Percentiles rank a stretch among this genome's conserved stretches.
phyloP scores from a whole-genome alignment of 2,329 filamentous ascomycete genomes.

The Sordariomycetes sp. region DNA sequence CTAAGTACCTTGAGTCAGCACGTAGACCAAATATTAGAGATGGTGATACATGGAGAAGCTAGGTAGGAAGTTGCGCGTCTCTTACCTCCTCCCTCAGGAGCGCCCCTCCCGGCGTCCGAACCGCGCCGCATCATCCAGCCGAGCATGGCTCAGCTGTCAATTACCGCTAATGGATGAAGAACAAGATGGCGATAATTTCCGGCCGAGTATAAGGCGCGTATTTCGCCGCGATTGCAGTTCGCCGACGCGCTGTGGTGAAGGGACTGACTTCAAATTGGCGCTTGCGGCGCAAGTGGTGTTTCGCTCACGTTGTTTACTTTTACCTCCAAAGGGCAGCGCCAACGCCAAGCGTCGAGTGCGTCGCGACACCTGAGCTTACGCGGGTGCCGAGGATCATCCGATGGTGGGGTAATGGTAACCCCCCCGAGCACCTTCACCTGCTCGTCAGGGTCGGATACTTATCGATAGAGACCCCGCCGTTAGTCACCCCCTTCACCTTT shows the following conservation, averaged over 20 bases:
- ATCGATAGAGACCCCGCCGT: background rate
- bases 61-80: background rate
- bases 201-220: background rate
- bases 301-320: background rate
- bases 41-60: background rate
- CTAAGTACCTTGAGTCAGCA: conserved; percentile 10
- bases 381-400: background rate
- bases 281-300: background rate
- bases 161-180: background rate
- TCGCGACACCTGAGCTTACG: background rate
- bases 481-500: background rate
- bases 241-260: background rate
- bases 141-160: conserved; percentile 26
- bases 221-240: background rate
- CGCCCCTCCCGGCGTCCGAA: conserved; percentile 23
- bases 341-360: background rate
- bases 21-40: background rate
- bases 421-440: background rate
- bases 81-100: conserved; percentile 1
- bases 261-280: background rate
- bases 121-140: conserved; percentile 44
- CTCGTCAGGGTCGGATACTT: background rate
- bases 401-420: background rate
- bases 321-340: background rate
- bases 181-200: background rate